Evolutionary conservation across 768 basidiomycete species (phyloP).

Genomic region (Termitomyces sp.): DNA sequence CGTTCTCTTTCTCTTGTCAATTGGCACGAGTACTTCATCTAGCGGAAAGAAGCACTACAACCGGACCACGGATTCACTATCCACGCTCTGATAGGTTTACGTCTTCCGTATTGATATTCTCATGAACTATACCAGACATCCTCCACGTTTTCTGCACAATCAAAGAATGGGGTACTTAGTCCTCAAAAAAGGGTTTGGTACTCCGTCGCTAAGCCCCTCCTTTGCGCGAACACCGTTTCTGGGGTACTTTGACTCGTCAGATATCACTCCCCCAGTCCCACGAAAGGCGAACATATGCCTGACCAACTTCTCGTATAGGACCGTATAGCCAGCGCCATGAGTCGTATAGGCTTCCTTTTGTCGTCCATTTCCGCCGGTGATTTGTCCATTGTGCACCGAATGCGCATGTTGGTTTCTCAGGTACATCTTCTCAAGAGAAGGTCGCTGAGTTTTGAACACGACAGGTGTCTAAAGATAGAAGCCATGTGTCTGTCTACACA

Average conservation of each 20-base stretch:
- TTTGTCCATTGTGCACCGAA: not conserved
- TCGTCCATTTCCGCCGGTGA: not conserved
- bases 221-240: not conserved
- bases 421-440: not conserved
- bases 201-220: not conserved
- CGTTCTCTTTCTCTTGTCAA: too few relatives aligned
- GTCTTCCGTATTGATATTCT: not conserved
- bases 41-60: not conserved
- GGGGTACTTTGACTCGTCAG: not conserved
- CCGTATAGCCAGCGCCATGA: not conserved
- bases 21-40: not conserved
- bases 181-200: not conserved
- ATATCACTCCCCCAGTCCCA: not conserved
- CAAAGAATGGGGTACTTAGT: not conserved
- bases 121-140: not conserved
- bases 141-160: not conserved
- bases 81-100: not conserved
- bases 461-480: not conserved
- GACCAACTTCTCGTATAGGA: not conserved
- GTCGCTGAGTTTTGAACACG: not conserved
- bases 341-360: not conserved
- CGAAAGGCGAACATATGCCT: not conserved
- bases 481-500: not conserved
- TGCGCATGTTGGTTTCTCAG: not conserved
- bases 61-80: not conserved